Percentiles rank a stretch among this genome's conserved stretches.
These are phyloP conservation scores for Aspergillus pseudonomiae DNA, from an alignment of 2,329 filamentous ascomycete species.

Conservation along the genomic window DNA sequence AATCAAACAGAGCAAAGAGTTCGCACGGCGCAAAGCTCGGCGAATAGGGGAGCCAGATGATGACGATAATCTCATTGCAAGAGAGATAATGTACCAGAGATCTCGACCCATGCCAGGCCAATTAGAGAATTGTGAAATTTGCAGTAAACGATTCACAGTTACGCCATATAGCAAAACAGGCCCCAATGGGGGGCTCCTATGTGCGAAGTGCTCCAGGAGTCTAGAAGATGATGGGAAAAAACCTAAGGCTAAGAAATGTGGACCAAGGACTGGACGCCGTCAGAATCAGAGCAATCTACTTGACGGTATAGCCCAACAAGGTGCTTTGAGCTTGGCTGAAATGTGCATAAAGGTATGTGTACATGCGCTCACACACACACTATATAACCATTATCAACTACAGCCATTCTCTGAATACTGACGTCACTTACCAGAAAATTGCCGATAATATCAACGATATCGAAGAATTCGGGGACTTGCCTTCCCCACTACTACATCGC, in stretches of 20 bases:
- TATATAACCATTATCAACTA: background rate
- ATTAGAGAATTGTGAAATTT: constrained; percentile 83
- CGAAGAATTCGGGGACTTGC: constrained; percentile 67
- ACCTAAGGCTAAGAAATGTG: constrained; percentile 56
- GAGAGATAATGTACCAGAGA: constrained; percentile 61
- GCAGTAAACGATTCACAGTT: constrained; percentile 86
- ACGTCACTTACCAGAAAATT: constrained; percentile 51
- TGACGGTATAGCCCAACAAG: constrained; percentile 63
- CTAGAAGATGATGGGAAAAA: constrained; percentile 67
- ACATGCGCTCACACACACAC: background rate
- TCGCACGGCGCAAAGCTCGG: constrained; percentile 49
- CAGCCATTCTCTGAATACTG: constrained; percentile 14
- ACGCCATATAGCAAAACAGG: constrained; percentile 84
- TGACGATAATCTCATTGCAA: constrained; percentile 51
- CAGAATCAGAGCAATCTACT: constrained; percentile 82
- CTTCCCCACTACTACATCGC: constrained; percentile 57
- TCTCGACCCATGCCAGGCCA: constrained; percentile 72
- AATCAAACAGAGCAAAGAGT: constrained; percentile 55
- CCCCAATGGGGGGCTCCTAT: constrained; percentile 83
- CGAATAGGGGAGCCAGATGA: constrained; percentile 47
- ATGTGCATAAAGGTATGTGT: constrained; percentile 58
- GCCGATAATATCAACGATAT: constrained; percentile 66
- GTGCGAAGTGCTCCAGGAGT: constrained; percentile 77
- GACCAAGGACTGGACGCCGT: constrained; percentile 65
- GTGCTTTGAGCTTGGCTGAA: constrained; percentile 51